A percentile compares a stretch with the other conserved stretches of the same genome.
Evolutionary conservation across 208 protist species (phyloP).

Genomic region (Sergeia podlipaevii): DNA sequence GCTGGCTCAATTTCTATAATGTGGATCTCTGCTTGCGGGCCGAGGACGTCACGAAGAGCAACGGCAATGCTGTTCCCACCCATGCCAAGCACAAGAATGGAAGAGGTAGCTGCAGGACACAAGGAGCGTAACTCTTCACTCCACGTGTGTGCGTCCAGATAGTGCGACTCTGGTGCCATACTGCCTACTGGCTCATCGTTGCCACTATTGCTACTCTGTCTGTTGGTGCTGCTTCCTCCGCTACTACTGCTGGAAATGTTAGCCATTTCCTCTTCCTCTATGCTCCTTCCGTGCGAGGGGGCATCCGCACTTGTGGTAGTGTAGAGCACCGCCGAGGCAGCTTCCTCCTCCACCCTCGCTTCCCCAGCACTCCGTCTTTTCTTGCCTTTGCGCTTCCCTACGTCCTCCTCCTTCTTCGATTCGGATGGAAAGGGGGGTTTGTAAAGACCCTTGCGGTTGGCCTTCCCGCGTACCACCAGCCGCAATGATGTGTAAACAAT

Average conservation of each 20-base stretch:
- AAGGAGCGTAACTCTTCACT: neutral
- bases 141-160: neutral
- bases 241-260: neutral
- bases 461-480: too few relatives aligned
- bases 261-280: neutral
- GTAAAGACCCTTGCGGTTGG: too few relatives aligned
- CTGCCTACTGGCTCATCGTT: neutral
- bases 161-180: neutral
- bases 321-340: too few relatives aligned
- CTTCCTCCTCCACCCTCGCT: too few relatives aligned
- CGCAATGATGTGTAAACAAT: slow-evolving; percentile 29
- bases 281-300: neutral
- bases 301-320: neutral
- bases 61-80: slow-evolving; percentile 81
- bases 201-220: neutral
- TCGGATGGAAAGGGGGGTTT: too few relatives aligned
- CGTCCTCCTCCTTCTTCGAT: slow-evolving; percentile 1
- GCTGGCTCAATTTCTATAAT: slow-evolving; percentile 69
- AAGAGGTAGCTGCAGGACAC: slow-evolving; percentile 21
- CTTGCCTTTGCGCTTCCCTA: too few relatives aligned
- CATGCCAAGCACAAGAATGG: slow-evolving; percentile 68
- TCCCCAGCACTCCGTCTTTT: neutral
- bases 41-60: slow-evolving; percentile 47
- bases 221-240: neutral
- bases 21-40: slow-evolving; percentile 33